Percentiles rank a stretch among this genome's conserved stretches.
These are phyloP conservation scores for Chamaecyparis obtusa DNA, from an alignment of 75 land plant species.

Conservation along the genomic window DNA sequence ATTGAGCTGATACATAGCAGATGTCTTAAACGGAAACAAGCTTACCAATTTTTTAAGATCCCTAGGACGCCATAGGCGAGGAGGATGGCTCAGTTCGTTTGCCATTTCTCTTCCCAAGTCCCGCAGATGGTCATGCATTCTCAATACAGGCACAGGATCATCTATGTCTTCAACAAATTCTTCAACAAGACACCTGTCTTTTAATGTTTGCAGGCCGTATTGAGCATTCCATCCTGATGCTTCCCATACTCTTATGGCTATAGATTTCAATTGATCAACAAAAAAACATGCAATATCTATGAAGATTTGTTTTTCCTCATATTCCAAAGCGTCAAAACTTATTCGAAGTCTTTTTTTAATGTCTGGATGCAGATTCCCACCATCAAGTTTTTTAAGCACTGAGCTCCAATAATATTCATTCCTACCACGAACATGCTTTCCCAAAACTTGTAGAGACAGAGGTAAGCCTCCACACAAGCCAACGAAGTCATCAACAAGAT, in stretches of 20 bases:
- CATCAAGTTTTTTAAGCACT: neutral
- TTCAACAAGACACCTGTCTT: neutral
- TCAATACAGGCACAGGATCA: neutral
- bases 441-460: neutral
- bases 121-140: neutral
- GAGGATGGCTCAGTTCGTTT: neutral
- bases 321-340: neutral
- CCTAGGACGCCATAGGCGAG: neutral
- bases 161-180: too few species aligned
- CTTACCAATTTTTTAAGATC: neutral
- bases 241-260: neutral
- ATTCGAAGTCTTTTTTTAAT: neutral
- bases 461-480: neutral
- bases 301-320: neutral
- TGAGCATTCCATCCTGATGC: neutral
- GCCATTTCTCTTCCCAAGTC: neutral
- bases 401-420: neutral
- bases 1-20: too few species aligned
- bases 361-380: neutral
- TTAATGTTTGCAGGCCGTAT: neutral
- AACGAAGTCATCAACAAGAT: neutral
- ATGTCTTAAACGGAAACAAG: neutral
- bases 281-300: neutral
- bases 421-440: neutral
- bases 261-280: neutral